Conservation (phyloP, 352 stramenopile species). For the Pythium myriotylum region DNA sequence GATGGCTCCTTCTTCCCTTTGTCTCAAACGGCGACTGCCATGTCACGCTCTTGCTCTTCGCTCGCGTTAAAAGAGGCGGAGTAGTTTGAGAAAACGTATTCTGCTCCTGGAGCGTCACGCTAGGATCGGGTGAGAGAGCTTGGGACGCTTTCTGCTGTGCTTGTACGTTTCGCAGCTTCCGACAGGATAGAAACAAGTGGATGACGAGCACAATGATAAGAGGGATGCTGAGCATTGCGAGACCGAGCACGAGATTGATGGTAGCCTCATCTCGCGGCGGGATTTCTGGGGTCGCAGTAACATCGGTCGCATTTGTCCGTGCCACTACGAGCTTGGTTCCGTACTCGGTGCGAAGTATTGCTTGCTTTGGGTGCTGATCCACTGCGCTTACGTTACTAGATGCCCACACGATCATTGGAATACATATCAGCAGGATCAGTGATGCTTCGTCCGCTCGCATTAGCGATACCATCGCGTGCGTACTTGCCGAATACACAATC, state of each 20-base stretch:
- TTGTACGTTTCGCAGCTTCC: background rate
- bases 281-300: background rate
- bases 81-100: background rate
- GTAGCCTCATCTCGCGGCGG: background rate
- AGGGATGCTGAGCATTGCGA: slow-evolving; percentile 12
- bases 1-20: slow-evolving; percentile 15
- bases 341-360: slow-evolving; percentile 8
- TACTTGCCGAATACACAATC: no score
- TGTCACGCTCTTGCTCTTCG: slow-evolving; percentile 28
- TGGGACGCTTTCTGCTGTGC: background rate
- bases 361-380: background rate
- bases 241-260: slow-evolving; percentile 8
- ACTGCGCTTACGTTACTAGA: background rate
- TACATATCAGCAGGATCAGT: background rate
- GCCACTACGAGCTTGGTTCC: background rate
- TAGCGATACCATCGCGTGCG: no score
- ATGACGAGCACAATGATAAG: slow-evolving; percentile 8
- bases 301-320: background rate
- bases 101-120: background rate
- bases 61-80: background rate
- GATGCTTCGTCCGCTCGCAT: no score
- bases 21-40: slow-evolving; percentile 29
- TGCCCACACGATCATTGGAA: background rate
- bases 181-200: slow-evolving; percentile 11
- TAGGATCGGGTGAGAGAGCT: background rate